A percentile compares a stretch with the other conserved stretches of the same genome.
These are phyloP conservation scores for Penicillium antarcticum DNA, from an alignment of 495 filamentous ascomycete species.

Conservation along the genomic window DNA sequence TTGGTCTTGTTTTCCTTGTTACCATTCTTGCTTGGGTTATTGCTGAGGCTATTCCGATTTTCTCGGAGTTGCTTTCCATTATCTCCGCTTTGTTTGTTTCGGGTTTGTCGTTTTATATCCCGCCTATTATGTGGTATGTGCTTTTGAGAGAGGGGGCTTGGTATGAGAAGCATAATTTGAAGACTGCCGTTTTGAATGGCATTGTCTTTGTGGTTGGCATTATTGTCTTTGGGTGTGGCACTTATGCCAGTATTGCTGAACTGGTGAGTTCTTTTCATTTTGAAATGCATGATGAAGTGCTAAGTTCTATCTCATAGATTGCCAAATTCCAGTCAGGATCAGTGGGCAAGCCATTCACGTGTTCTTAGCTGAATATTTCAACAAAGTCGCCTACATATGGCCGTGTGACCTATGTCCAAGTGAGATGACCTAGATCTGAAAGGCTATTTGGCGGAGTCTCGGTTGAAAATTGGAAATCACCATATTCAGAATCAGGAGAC, in stretches of 20 bases:
- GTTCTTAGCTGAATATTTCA: background rate
- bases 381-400: too few relatives aligned
- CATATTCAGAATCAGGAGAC: too few relatives aligned
- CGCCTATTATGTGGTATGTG: slow-evolving; percentile 60
- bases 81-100: slow-evolving; percentile 58
- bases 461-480: too few relatives aligned
- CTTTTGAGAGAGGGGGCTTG: slow-evolving; percentile 39
- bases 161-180: slow-evolving; percentile 15
- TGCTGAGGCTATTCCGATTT: slow-evolving; percentile 64
- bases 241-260: slow-evolving; percentile 42
- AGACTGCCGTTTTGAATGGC: slow-evolving; percentile 1
- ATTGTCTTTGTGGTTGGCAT: slow-evolving; percentile 29
- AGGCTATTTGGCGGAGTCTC: too few relatives aligned
- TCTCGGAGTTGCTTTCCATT: slow-evolving; percentile 56
- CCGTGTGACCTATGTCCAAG: too few relatives aligned
- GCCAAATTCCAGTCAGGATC: slow-evolving; percentile 1
- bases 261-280: slow-evolving; percentile 14
- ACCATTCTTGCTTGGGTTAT: slow-evolving; percentile 61
- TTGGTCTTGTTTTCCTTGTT: slow-evolving; percentile 46
- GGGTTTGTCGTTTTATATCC: slow-evolving; percentile 64
- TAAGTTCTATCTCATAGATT: background rate
- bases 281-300: background rate
- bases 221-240: slow-evolving; percentile 48
- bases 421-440: too few relatives aligned
- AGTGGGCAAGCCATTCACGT: slow-evolving; percentile 4